phyloP scores from a whole-genome alignment of 306 rosid species.

The Oemleria cerasiformis region DNA sequence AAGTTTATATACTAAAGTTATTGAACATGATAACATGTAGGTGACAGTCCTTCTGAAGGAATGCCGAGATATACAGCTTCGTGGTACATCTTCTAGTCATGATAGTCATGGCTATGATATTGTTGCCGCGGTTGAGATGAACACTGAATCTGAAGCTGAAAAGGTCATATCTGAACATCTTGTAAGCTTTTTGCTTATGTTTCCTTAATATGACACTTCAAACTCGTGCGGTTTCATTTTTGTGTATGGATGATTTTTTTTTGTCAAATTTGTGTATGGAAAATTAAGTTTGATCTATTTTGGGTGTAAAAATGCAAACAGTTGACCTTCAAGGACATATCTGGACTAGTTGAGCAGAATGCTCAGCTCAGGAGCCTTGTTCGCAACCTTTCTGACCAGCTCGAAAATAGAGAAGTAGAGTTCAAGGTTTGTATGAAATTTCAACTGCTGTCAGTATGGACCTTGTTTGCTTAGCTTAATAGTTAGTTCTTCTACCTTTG shows the following conservation, averaged over 20 bases:
- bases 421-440: constrained; percentile 57
- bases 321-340: constrained; percentile 96
- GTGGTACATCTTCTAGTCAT: constrained; percentile 57
- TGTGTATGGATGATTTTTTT: neutral
- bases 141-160: constrained; percentile 56
- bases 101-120: constrained; percentile 36
- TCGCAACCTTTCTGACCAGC: constrained; percentile 74
- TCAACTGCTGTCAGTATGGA: neutral
- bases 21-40: constrained; percentile 32
- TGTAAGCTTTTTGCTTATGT: constrained; percentile 42
- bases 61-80: constrained; percentile 91
- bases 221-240: neutral
- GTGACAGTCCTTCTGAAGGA: constrained; percentile 90
- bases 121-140: constrained; percentile 31
- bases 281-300: neutral
- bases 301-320: constrained; percentile 33
- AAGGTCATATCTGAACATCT: constrained; percentile 76
- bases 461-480: neutral
- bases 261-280: neutral
- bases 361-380: constrained; percentile 84
- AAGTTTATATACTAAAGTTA: no score
- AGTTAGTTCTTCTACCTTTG: neutral
- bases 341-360: constrained; percentile 92
- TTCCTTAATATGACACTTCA: neutral
- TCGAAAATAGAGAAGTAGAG: constrained; percentile 65